Evolutionary conservation across 257 asterid genomes (phyloP).

Genomic region (Scutellaria minor): DNA sequence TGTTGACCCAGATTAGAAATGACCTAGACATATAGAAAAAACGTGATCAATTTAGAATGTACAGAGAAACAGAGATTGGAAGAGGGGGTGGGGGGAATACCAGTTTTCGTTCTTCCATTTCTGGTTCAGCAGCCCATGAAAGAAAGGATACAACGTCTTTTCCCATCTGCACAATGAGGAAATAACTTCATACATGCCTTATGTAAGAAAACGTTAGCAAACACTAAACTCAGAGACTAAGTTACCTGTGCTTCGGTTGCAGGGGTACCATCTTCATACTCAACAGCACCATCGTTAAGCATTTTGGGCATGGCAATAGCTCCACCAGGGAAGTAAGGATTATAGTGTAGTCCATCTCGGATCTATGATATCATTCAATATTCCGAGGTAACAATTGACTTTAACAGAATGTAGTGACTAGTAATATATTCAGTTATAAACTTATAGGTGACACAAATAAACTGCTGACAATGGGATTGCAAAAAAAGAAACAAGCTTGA

Average conservation of each 20-base stretch:
- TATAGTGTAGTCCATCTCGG: constrained; percentile 73
- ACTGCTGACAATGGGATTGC: not conserved
- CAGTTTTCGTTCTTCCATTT: constrained; percentile 84
- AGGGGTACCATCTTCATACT: constrained; percentile 80
- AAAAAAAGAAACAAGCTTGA: constrained; percentile 1
- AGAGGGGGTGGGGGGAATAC: constrained; percentile 36
- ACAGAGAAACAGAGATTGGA: too few relatives aligned
- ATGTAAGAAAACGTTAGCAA: not conserved
- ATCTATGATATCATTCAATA: constrained; percentile 43
- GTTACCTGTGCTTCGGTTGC: constrained; percentile 77
- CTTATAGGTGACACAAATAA: not conserved
- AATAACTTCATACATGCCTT: constrained; percentile 2
- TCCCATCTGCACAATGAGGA: constrained; percentile 58
- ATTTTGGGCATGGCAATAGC: constrained; percentile 86
- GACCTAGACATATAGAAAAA: not conserved
- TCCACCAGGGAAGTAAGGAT: constrained; percentile 87
- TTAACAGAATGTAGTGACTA: not conserved
- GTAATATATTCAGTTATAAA: not conserved
- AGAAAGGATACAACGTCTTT: constrained; percentile 70
- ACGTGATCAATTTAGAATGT: too few relatives aligned
- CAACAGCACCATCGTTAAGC: constrained; percentile 83
- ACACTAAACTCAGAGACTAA: not conserved
- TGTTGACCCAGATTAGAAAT: not conserved
- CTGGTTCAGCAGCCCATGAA: constrained; percentile 88
- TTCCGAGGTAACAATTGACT: not conserved